Conservation (phyloP, 2,329 filamentous ascomycete species). For the Trichocomaceae sp. region DNA sequence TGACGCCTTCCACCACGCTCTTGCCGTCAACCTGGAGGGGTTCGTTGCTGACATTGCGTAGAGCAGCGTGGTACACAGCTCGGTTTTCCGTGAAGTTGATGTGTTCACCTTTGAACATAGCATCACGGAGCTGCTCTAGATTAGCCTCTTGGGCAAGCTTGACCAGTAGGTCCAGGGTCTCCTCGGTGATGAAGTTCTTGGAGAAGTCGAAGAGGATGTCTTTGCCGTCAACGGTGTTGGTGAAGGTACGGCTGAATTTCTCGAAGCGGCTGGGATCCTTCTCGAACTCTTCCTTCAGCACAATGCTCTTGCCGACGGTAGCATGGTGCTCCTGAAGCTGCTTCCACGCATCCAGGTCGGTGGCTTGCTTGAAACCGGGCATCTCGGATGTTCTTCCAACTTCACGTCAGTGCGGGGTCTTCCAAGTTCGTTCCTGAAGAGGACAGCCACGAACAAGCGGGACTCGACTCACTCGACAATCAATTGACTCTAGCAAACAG, state of each 20-base stretch:
- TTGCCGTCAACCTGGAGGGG: conserved; percentile 77
- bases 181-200: conserved; percentile 96
- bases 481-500: conserved; percentile 4
- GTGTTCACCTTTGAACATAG: conserved; percentile 95
- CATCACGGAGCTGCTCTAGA: conserved; percentile 87
- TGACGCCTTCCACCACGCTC: conserved; percentile 91
- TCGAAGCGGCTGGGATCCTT: conserved; percentile 81
- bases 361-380: conserved; percentile 60
- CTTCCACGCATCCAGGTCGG: conserved; percentile 78
- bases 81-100: conserved; percentile 99
- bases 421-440: background rate
- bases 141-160: conserved; percentile 88
- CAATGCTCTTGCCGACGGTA: conserved; percentile 76
- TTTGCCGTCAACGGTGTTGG: conserved; percentile 66
- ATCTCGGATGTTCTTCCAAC: conserved; percentile 20
- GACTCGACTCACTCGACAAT: conserved; percentile 5
- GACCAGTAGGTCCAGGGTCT: conserved; percentile 78
- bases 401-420: conserved; percentile 24
- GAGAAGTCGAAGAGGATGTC: conserved; percentile 97
- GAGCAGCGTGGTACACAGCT: conserved; percentile 89
- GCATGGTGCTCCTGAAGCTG: conserved; percentile 87
- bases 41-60: conserved; percentile 83
- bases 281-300: conserved; percentile 87
- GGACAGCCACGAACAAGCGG: background rate
- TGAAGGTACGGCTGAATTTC: conserved; percentile 82